phyloP scores from a whole-genome alignment of 202 grass and related monocot species.

The Eragrostis tef region DNA sequence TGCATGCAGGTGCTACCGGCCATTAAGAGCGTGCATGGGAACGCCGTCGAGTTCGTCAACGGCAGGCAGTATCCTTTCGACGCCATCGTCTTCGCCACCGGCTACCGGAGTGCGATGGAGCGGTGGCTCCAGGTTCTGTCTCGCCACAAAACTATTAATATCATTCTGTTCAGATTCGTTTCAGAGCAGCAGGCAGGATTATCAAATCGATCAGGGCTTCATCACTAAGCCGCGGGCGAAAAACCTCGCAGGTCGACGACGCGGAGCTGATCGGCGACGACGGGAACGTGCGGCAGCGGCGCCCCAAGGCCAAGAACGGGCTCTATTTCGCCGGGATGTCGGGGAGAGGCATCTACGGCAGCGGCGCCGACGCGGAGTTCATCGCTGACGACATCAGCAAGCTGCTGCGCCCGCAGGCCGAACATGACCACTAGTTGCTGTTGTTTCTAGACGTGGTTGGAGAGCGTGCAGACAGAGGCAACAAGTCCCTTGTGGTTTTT shows the following conservation, averaged over 20 bases:
- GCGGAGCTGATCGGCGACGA: conserved; percentile 39
- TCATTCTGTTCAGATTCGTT: no score
- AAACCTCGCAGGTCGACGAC: background rate
- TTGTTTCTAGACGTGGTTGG: no score
- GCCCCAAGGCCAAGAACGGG: conserved; percentile 53
- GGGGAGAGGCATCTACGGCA: conserved; percentile 49
- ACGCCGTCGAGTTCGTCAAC: conserved; percentile 45
- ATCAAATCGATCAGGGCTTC: no score
- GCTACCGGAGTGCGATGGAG: conserved; percentile 49
- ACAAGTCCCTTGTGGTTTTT: no score
- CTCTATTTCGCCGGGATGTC: conserved; percentile 55
- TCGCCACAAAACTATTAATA: no score
- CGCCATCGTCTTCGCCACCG: conserved; percentile 62
- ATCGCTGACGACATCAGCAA: conserved; percentile 55
- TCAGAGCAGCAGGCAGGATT: no score
- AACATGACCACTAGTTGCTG: background rate
- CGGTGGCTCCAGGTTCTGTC: conserved; percentile 55
- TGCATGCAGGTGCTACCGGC: conserved; percentile 45
- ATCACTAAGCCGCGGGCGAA: no score
- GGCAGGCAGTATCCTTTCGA: conserved; percentile 50
- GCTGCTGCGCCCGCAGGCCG: background rate
- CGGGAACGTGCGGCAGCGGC: conserved; percentile 33
- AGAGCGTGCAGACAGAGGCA: no score
- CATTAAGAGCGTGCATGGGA: conserved; percentile 49
- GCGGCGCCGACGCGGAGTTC: conserved; percentile 35